Evolutionary conservation across 2,329 filamentous ascomycete genomes (phyloP), one percentile per base, ranked within the genome.

Genomic region (Herpotrichia juniperi): DNA sequence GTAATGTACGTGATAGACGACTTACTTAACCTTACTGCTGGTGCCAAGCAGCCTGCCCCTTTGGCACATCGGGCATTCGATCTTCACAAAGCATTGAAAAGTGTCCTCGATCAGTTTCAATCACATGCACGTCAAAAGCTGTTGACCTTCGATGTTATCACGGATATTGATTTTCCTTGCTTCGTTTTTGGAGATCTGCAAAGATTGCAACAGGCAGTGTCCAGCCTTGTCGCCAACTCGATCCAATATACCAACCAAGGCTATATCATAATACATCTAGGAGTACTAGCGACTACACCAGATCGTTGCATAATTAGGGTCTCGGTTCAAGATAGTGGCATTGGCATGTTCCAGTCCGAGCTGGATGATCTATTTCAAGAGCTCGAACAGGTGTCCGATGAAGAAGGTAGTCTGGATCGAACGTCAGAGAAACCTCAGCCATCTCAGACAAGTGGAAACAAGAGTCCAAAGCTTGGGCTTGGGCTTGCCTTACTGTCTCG

Each of bases 341-440:
- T 30, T 11, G 51, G 47, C 17, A 54, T 54, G 47, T 37, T 48
- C 19, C 43, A 54, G 42, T 12, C 3, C 9, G 46, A 51, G 22
- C 16, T 54, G 9, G 51, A 54, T 17, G 43, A 51, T n/a, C 17
- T 51, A 8, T 54, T 51, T 31, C 47, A 51, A 25, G 51, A 54
- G 19, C 48, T 51, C 34, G 47, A 51, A 19, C 42, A 54, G 21
- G 42, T 54, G 11, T 16, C 47, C 34, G 51, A 48, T 39, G 34
- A 48, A 17, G 46, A 45, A 8, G 16, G n/a, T 25, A 19, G 4
- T 34, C 19, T 11, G 14, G 47, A 50, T 25, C 7, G 43, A 44
- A 28, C 31, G 8, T 19, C 34, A 12, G 22, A 48, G 19, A 17
- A 28, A 11, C 26, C 24, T 24, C 4, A 24, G 43, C 4, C 10